Evolutionary conservation across 129 eudicot genomes (phyloP).

Genomic region (Ambrosia trifida): DNA sequence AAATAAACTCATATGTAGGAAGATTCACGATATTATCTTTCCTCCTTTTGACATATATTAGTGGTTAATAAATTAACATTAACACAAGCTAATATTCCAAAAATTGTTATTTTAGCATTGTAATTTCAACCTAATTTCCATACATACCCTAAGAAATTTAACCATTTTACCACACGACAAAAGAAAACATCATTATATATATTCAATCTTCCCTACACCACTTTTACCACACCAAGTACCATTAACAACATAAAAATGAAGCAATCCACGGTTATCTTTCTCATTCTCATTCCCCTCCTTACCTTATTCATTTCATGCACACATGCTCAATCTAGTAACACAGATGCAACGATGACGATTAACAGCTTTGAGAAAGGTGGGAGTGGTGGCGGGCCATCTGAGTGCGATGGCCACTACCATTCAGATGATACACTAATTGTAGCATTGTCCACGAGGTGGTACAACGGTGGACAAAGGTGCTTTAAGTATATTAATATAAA

Average conservation of each 20-base stretch:
- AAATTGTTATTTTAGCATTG: conserved; percentile 4
- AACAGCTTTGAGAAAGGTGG: conserved; percentile 32
- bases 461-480: conserved; percentile 29
- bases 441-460: conserved; percentile 37
- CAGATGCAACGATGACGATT: conserved; percentile 4
- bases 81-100: conserved; percentile 4
- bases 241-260: conserved; percentile 15
- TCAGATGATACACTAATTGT: conserved; percentile 22
- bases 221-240: not conserved
- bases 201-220: not conserved
- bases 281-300: conserved; percentile 6
- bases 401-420: conserved; percentile 29
- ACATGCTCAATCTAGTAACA: not conserved
- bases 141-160: not conserved
- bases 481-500: conserved; percentile 15
- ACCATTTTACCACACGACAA: conserved; percentile 11
- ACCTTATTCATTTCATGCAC: not conserved
- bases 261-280: not conserved
- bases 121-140: conserved; percentile 15
- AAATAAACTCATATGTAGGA: too few relatives aligned
- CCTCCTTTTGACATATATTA: not conserved
- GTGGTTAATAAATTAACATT: not conserved
- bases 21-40: not conserved
- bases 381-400: conserved; percentile 27
- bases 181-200: conserved; percentile 14